Percentiles rank a stretch among this genome's conserved stretches.
Evolutionary conservation across 2,329 filamentous ascomycete genomes (phyloP).

Genomic region (Colletotrichum filicis): DNA sequence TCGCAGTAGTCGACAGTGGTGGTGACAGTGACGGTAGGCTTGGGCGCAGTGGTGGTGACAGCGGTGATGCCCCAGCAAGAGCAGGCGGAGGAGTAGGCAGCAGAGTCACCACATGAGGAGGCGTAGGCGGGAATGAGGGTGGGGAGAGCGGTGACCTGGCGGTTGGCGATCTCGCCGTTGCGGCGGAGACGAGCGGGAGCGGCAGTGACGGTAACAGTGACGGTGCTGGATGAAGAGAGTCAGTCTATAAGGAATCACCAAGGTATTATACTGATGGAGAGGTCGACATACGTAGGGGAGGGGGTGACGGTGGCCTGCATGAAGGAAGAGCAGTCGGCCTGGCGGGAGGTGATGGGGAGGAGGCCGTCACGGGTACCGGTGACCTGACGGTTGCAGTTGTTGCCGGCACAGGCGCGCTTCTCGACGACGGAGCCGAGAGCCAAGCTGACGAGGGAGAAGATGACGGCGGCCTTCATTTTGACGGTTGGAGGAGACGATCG

Average conservation of each 20-base stretch:
- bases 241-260: background rate
- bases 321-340: conserved; percentile 55
- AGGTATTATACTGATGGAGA: background rate
- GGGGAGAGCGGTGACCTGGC: conserved; percentile 46
- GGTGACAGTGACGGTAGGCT: conserved; percentile 54
- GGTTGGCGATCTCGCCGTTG: conserved; percentile 37
- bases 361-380: conserved; percentile 54
- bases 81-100: conserved; percentile 54
- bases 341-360: conserved; percentile 46
- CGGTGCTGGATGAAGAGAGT: conserved; percentile 44
- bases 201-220: conserved; percentile 51
- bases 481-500: conserved; percentile 37
- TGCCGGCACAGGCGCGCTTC: conserved; percentile 50
- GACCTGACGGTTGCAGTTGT: conserved; percentile 60
- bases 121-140: conserved; percentile 53
- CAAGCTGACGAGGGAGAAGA: conserved; percentile 50
- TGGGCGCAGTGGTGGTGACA: conserved; percentile 49
- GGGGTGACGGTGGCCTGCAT: conserved; percentile 52
- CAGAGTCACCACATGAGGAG: conserved; percentile 46
- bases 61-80: conserved; percentile 57
- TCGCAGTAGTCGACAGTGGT: conserved; percentile 55
- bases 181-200: conserved; percentile 45
- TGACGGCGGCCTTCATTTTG: conserved; percentile 54
- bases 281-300: conserved; percentile 48
- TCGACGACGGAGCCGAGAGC: conserved; percentile 49